Evolutionary conservation across 495 filamentous ascomycete genomes (phyloP), one percentile per base, ranked within the genome.

Genomic region (Pseudomonodictys pantanalensis): DNA sequence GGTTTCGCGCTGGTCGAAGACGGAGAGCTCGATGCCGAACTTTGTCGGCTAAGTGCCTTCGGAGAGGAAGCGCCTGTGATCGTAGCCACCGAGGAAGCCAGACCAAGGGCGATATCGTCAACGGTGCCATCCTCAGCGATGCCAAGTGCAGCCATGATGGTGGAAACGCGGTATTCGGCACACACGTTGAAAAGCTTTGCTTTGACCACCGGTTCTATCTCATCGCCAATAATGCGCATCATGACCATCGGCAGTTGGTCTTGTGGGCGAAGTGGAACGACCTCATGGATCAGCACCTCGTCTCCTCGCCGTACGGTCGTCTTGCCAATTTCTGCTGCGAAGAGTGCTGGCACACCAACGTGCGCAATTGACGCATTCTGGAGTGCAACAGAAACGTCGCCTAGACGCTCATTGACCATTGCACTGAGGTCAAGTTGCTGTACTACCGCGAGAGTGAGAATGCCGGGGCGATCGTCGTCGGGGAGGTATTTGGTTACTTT

Each of bases 401-500:
- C 93, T 41, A 97, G 75, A 28, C 76, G 75, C 2, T 84, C 80
- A 20, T 72, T 75, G 49, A 73, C 82, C 79, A 56, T 62, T 35
- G 91, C 56, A 41, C 85, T 79, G 15, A 87, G 73, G 18, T 78
- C 80, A 10, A 91, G 57, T 7, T 83, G 77, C 44, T 83, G 79
- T 38, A 96, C 66, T n/a, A 82, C 72, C 9, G 79, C 76, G 15
- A 97, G 73, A 6, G 86, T 92, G 30, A 99, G 72, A 25, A 97
- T 75, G 0, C 95, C 95, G 12, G 95, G 95, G 0, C 93, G 84
- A 60, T 97, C 92, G 74, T 97, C 95, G 68, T 97, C 91, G 0
- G 95, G 92, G 3, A 99, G 78, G 67, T 97, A 97, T 67, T 96
- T 97, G 11, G 93, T 82, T 24, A 97, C 91, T 6, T 84, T 93